Base-by-base conservation (phyloP, 2,329 filamentous ascomycete genomes). In the Cryphonectria carpinicola region DNA sequence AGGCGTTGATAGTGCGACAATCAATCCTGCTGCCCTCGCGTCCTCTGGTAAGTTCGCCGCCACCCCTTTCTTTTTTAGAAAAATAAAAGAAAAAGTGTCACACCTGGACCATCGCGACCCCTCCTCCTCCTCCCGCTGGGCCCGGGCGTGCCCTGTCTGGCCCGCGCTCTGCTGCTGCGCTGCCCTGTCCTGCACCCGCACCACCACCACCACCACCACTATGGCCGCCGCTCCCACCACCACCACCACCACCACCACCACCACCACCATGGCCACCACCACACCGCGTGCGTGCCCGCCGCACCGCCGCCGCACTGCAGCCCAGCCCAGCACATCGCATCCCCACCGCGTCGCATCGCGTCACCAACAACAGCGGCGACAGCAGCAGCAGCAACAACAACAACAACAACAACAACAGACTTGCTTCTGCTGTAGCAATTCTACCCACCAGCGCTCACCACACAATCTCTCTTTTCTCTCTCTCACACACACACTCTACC, bases 11-110 rank as follows among this genome's bases (percentile, higher is more conserved):
- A 92, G 92, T 85, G 93, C 92, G 80, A 97, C 94, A 80, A 96
- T 97, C 86, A 93, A 97, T 86, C 94, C 94, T 81, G 93, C 93
- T 79, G 93, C 92, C 74, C 87, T 97, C 84, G 94, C 92, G 84
- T 91, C 90, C 80, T 85, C 90, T 85, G 89, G 92, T 95, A 90
- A 82, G 84, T 86, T 49, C 54, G 63, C 68, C 73, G 71, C 70
- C 22, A 64, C 73, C 66, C 67, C 68, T 65, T 60, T 60, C 32
- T 14, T 60, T 25, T 28, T 25, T 28, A 32, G 13, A 25, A 11
- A n/a, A 22, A 13, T 4, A 22, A 8, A 3, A 25, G 13, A 39
- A n/a, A 64, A 62, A 70, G 37, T 73, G 58, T 71, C 71, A 66
- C 68, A 72, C 71, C 71, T 72, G 71, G 71, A 67, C 71, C 71